A percentile compares a stretch with the other conserved stretches of the same genome.
Conservation (phyloP, 176 grass and related monocot species). For the Carex pumila region DNA sequence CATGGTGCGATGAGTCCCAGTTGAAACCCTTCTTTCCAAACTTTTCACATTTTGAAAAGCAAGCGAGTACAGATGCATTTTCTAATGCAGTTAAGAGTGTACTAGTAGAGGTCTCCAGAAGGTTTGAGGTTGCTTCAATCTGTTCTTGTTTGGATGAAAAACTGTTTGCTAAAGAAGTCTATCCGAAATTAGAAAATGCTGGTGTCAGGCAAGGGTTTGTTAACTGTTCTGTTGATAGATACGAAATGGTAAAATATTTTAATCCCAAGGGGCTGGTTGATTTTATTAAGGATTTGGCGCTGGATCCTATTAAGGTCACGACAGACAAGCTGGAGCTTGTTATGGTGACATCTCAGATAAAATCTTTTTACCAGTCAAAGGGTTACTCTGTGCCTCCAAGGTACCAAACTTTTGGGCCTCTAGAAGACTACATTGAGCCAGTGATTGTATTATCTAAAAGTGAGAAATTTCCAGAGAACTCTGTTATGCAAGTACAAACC, state of each 20-base stretch:
- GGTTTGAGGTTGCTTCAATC: conserved; percentile 56
- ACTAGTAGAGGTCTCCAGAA: conserved; percentile 74
- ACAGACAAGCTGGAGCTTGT: conserved; percentile 57
- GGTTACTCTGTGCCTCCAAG: conserved; percentile 70
- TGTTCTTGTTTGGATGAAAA: conserved; percentile 69
- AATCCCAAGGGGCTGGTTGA: conserved; percentile 57
- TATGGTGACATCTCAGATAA: conserved; percentile 66
- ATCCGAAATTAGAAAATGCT: conserved; percentile 81
- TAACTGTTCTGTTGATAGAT: conserved; percentile 50
- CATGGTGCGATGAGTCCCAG: conserved; percentile 92
- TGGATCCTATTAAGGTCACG: conserved; percentile 40
- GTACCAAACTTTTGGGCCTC: conserved; percentile 44
- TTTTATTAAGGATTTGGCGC: conserved; percentile 53
- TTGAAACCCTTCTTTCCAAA: conserved; percentile 68
- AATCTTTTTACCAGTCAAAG: conserved; percentile 68
- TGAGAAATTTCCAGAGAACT: neutral
- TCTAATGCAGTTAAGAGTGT: conserved; percentile 57
- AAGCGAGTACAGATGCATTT: conserved; percentile 72
- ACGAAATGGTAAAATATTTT: conserved; percentile 55
- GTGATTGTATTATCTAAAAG: neutral
- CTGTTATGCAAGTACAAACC: conserved; percentile 17
- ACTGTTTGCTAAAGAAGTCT: conserved; percentile 39
- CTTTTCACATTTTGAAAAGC: conserved; percentile 88
- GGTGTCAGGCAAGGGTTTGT: conserved; percentile 64
- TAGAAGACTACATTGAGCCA: conserved; percentile 33